Conservation (phyloP, 108 stramenopile genomes). For the Cyclostephanos invisitatus region DNA sequence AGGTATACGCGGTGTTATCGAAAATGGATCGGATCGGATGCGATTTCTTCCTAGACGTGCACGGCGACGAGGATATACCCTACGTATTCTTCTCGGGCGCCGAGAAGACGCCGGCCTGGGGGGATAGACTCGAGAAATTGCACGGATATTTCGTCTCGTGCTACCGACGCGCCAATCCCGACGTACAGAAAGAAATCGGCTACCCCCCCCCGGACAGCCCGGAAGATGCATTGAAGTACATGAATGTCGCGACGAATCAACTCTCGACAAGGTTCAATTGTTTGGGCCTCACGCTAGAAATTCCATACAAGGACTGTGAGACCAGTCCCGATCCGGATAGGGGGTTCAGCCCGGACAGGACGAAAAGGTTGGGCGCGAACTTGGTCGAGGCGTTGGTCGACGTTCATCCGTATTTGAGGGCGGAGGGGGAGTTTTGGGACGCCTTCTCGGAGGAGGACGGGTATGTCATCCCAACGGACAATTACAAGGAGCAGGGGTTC, state of each 20-base stretch:
- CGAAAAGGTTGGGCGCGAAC: constrained; percentile 62
- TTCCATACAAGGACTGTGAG: constrained; percentile 89
- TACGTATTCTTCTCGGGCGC: constrained; percentile 85
- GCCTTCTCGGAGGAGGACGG: constrained; percentile 56
- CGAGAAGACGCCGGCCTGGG: constrained; percentile 79
- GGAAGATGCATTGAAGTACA: constrained; percentile 51
- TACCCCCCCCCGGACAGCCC: constrained; percentile 67
- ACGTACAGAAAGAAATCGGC: constrained; percentile 75
- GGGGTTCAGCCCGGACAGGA: constrained; percentile 70
- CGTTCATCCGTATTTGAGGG: constrained; percentile 74
- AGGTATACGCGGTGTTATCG: constrained; percentile 75
- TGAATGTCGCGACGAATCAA: constrained; percentile 87
- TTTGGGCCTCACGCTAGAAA: constrained; percentile 84
- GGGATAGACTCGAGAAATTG: constrained; percentile 60
- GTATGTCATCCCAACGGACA: constrained; percentile 67
- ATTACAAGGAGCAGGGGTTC: constrained; percentile 52
- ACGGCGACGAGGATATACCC: constrained; percentile 89
- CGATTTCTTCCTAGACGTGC: constrained; percentile 86
- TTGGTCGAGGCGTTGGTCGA: constrained; percentile 72
- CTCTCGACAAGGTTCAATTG: constrained; percentile 79
- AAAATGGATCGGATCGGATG: constrained; percentile 85
- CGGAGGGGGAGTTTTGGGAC: constrained; percentile 71
- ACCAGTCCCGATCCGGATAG: constrained; percentile 62
- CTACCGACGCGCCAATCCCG: constrained; percentile 68
- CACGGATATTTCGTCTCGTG: constrained; percentile 82